Evolutionary conservation across 179 eudicot genomes (phyloP).

Genomic region (Nepenthes alata): DNA sequence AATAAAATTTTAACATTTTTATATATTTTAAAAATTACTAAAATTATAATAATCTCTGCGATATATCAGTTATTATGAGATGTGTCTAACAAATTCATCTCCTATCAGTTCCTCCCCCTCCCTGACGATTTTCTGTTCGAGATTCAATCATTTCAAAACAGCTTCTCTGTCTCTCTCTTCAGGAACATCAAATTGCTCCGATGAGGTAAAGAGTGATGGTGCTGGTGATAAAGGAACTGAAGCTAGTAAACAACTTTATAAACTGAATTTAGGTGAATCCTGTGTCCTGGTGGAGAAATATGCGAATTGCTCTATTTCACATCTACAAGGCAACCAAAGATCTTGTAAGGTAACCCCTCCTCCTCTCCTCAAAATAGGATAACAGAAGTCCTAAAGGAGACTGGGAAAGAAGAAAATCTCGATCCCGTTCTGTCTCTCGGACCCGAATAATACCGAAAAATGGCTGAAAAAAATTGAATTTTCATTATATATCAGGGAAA

Average conservation of each 20-base stretch:
- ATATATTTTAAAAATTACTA: no score
- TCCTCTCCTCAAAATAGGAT: not conserved
- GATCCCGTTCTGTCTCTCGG: not conserved
- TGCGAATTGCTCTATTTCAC: conserved; percentile 11
- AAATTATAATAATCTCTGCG: no score
- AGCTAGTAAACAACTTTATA: conserved; percentile 11
- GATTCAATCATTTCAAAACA: not conserved
- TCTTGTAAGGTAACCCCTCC: conserved; percentile 59
- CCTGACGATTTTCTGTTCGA: not conserved
- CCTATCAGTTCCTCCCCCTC: not conserved
- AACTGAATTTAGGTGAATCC: conserved; percentile 30
- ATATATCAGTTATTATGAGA: no score
- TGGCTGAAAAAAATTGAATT: not conserved
- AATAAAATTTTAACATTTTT: no score
- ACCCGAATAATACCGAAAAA: not conserved
- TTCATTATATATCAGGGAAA: conserved; percentile 35
- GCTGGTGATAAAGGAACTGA: conserved; percentile 13
- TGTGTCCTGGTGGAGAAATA: conserved; percentile 55
- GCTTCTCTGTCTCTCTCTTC: conserved; percentile 1
- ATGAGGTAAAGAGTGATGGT: conserved; percentile 20
- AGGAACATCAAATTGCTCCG: conserved; percentile 14
- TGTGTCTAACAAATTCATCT: no score
- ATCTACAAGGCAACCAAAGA: conserved; percentile 18
- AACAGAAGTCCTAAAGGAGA: not conserved
- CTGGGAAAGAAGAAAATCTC: not conserved